Evolutionary conservation across 768 basidiomycete species (phyloP).

Genomic region (Phlebiopsis flavidoalba): DNA sequence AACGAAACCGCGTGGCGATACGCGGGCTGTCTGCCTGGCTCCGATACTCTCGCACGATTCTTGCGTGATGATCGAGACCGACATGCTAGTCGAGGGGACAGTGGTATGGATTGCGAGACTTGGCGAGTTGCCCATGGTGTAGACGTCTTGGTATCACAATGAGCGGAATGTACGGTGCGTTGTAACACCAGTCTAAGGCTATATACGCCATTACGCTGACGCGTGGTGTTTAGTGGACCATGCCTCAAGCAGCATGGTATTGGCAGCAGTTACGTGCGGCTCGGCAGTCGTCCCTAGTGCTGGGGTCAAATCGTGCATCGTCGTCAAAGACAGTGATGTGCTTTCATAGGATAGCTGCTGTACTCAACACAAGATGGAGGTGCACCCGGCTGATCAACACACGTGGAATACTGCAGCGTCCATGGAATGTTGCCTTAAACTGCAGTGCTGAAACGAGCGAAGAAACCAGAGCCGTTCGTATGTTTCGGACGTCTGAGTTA

Average conservation of each 20-base stretch:
- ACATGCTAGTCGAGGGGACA: neutral
- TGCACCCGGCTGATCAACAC: neutral
- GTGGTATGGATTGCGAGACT: conserved; percentile 1
- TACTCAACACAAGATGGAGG: neutral
- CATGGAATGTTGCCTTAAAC: too few relatives aligned
- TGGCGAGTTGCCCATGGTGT: conserved; percentile 5
- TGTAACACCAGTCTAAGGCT: neutral
- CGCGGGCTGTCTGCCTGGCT: neutral
- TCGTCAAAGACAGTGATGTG: neutral
- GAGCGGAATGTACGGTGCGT: neutral
- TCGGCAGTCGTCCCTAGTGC: neutral
- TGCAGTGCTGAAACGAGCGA: too few relatives aligned
- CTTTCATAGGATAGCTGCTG: neutral
- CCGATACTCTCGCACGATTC: neutral
- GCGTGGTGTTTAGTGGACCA: neutral
- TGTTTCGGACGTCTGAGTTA: too few relatives aligned
- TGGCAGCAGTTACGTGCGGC: neutral
- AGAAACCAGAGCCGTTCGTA: too few relatives aligned
- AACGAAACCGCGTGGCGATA: conserved; percentile 6
- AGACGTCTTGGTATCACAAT: neutral
- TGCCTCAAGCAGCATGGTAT: neutral
- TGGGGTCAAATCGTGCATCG: neutral
- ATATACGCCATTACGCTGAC: neutral
- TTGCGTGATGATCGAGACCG: neutral
- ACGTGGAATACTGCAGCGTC: too few relatives aligned